Evolutionary conservation across 2,329 filamentous ascomycete species (phyloP).

Genomic region (Xylaria sp.): DNA sequence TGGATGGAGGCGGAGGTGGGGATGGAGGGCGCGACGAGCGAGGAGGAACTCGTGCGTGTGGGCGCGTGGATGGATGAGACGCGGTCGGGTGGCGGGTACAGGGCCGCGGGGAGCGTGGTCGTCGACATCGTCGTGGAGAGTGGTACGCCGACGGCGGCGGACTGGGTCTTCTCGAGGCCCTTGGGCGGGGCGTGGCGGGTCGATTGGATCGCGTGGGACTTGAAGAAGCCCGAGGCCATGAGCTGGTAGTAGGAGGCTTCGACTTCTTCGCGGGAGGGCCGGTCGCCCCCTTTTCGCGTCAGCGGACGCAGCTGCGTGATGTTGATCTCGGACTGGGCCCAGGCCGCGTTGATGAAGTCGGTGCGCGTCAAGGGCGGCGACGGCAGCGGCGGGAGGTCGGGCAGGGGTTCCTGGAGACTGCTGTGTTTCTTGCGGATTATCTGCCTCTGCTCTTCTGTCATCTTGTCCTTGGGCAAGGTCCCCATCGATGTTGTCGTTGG

Average conservation of each 20-base stretch:
- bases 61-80: slow-evolving; percentile 20
- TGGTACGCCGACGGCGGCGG: no score
- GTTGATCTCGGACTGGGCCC: slow-evolving; percentile 27
- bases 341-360: slow-evolving; percentile 19
- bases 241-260: slow-evolving; percentile 53
- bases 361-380: slow-evolving; percentile 12
- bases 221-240: slow-evolving; percentile 54
- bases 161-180: background rate
- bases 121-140: no score
- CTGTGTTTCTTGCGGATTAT: slow-evolving; percentile 26
- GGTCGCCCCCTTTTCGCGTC: slow-evolving; percentile 19
- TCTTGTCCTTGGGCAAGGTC: background rate
- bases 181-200: slow-evolving; percentile 41
- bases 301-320: slow-evolving; percentile 15
- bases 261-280: slow-evolving; percentile 45
- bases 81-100: slow-evolving; percentile 14
- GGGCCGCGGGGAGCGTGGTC: no score
- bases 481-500: no score
- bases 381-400: slow-evolving; percentile 12
- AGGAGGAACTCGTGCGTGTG: slow-evolving; percentile 2
- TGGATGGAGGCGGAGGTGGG: slow-evolving; percentile 2
- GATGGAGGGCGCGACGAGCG: background rate
- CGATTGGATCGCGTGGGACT: slow-evolving; percentile 52
- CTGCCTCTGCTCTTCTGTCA: slow-evolving; percentile 17
- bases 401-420: slow-evolving; percentile 29